Conservation (phyloP, 768 basidiomycete species). For the Agrocybe pediades region DNA sequence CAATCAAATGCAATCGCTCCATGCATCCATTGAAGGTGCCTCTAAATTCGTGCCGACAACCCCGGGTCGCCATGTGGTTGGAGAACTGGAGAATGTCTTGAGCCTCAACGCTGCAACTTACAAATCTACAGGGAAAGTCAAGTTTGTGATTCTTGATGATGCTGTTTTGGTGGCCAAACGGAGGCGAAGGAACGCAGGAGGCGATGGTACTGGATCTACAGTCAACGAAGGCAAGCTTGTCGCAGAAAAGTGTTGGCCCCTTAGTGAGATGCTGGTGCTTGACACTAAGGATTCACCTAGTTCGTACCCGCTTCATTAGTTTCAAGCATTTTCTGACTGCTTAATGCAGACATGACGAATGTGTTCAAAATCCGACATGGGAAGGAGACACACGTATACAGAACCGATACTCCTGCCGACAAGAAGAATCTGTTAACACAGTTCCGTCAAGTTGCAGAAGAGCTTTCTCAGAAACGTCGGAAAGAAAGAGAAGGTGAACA, state of each 20-base stretch:
- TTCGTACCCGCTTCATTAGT: conserved; percentile 35
- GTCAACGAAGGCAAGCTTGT: conserved; percentile 77
- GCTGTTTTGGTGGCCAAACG: conserved; percentile 85
- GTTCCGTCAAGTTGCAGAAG: conserved; percentile 92
- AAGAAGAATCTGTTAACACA: conserved; percentile 85
- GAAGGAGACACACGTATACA: conserved; percentile 94
- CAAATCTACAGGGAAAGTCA: conserved; percentile 84
- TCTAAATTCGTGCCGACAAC: conserved; percentile 93
- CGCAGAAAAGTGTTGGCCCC: conserved; percentile 90
- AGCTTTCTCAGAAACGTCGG: conserved; percentile 81
- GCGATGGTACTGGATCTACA: conserved; percentile 37
- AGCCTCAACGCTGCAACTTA: conserved; percentile 94
- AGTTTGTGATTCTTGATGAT: conserved; percentile 91
- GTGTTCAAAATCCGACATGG: conserved; percentile 94
- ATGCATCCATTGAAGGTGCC: conserved; percentile 89
- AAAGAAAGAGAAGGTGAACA: conserved; percentile 95
- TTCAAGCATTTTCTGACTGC: conserved; percentile 1
- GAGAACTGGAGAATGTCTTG: conserved; percentile 80
- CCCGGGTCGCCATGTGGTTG: conserved; percentile 88
- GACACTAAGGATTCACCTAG: conserved; percentile 96
- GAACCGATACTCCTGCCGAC: conserved; percentile 78
- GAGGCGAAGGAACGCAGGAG: conserved; percentile 62
- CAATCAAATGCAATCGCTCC: conserved; percentile 90
- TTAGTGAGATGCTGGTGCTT: conserved; percentile 92
- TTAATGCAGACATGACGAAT: conserved; percentile 73